Conservation (phyloP, 2,329 filamentous ascomycete genomes). For the Hypoxylon sp. region DNA sequence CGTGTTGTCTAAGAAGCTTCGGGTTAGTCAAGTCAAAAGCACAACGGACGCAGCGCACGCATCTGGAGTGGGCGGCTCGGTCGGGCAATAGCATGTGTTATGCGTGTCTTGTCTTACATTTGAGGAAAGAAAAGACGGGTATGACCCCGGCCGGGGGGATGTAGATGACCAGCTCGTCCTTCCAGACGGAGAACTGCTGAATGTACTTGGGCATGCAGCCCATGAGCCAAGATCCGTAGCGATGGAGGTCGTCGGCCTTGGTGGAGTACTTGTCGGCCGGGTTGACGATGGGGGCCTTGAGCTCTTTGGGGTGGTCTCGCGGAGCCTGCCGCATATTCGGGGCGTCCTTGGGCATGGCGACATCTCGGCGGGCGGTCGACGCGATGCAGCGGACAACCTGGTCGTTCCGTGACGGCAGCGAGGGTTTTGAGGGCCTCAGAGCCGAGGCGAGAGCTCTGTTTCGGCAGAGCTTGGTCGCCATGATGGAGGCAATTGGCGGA, state of each 20-base stretch:
- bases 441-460: conserved; percentile 64
- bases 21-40: conserved; percentile 27
- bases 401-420: conserved; percentile 51
- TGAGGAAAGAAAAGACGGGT: conserved; percentile 92
- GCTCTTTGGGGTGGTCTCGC: conserved; percentile 64
- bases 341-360: conserved; percentile 66
- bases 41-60: neutral
- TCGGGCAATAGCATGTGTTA: neutral
- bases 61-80: neutral
- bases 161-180: conserved; percentile 96
- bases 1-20: conserved; percentile 82
- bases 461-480: conserved; percentile 68
- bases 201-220: conserved; percentile 97
- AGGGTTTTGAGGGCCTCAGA: conserved; percentile 60
- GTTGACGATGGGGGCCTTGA: conserved; percentile 84
- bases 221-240: conserved; percentile 96
- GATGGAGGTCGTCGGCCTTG: conserved; percentile 87
- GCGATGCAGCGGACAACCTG: conserved; percentile 59
- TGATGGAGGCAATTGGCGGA: conserved; percentile 51
- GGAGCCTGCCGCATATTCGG: conserved; percentile 73
- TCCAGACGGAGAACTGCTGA: conserved; percentile 99
- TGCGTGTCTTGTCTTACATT: conserved; percentile 60
- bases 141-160: conserved; percentile 88
- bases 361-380: conserved; percentile 56
- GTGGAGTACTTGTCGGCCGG: conserved; percentile 91